Conservation (phyloP, 73 alveolate genomes). For the Paramecium caudatum region DNA sequence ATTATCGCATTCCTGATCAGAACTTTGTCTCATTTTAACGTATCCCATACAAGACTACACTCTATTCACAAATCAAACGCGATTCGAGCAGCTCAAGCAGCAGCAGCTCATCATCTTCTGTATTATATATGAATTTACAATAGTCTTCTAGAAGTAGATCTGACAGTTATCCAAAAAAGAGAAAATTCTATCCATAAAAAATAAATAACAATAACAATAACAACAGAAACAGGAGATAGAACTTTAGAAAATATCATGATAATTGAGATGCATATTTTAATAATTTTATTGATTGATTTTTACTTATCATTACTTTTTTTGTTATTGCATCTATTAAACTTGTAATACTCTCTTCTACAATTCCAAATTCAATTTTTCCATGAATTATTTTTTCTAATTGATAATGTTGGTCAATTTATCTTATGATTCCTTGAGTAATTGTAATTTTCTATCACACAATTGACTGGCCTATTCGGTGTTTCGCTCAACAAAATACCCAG, state of each 20-base stretch:
- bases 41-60: not conserved
- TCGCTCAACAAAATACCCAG: conserved; percentile 77
- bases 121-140: not conserved
- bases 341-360: conserved; percentile 57
- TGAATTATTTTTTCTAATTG: conserved; percentile 65
- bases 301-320: conserved; percentile 19
- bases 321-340: conserved; percentile 47
- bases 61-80: not conserved
- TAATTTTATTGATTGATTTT: conserved; percentile 30
- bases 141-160: conserved; percentile 40
- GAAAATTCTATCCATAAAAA: conserved; percentile 12
- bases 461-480: conserved; percentile 50
- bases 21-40: conserved; percentile 4
- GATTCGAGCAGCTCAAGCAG: conserved; percentile 11
- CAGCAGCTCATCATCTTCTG: conserved; percentile 48
- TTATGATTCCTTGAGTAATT: conserved; percentile 53
- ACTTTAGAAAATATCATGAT: conserved; percentile 14
- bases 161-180: conserved; percentile 11
- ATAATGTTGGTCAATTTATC: conserved; percentile 61
- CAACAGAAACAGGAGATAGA: conserved; percentile 1
- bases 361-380: conserved; percentile 74
- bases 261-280: conserved; percentile 20
- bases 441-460: conserved; percentile 74
- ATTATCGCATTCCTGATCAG: not conserved
- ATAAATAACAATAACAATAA: no score